These are phyloP conservation scores for Apiospora aurea DNA, from an alignment of 2,329 filamentous ascomycete genomes.

Conservation along the genomic window DNA sequence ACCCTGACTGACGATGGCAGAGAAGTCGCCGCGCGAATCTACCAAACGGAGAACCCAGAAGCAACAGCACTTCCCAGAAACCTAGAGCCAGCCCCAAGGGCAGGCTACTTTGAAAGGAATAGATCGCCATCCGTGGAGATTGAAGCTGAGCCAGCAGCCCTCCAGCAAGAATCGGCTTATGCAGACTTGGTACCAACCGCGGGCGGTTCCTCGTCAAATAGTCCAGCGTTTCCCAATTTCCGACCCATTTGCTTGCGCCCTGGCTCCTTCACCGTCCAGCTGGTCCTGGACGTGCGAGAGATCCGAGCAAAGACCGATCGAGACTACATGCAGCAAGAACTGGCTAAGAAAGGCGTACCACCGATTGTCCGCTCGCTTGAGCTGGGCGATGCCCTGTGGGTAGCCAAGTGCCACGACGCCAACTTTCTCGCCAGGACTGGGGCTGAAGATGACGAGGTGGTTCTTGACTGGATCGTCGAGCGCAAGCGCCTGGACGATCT, in stretches of 20 bases:
- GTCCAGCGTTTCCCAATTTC: conserved; percentile 53
- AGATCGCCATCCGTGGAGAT: conserved; percentile 33
- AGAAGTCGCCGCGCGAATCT: conserved; percentile 73
- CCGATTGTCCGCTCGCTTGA: conserved; percentile 74
- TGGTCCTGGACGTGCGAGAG: conserved; percentile 79
- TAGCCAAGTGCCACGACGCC: conserved; percentile 74
- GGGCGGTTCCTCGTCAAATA: conserved; percentile 38
- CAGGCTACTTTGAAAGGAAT: conserved; percentile 27
- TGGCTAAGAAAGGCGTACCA: conserved; percentile 69
- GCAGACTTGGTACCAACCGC: conserved; percentile 52
- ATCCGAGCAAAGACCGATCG: conserved; percentile 75
- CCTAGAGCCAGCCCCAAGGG: neutral
- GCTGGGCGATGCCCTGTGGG: conserved; percentile 80
- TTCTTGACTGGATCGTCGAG: conserved; percentile 83
- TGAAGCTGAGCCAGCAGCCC: conserved; percentile 27
- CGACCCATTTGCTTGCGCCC: conserved; percentile 68
- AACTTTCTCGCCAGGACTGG: conserved; percentile 62
- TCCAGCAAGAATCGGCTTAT: conserved; percentile 28
- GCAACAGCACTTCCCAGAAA: conserved; percentile 27
- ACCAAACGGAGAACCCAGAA: conserved; percentile 49
- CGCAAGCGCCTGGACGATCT: conserved; percentile 82
- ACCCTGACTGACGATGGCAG: conserved; percentile 78
- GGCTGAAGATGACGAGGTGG: conserved; percentile 71
- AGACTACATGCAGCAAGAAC: conserved; percentile 78
- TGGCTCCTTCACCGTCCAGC: conserved; percentile 73